phyloP scores from a whole-genome alignment of 169 alveolate species.

The Besnoitia besnoiti region DNA sequence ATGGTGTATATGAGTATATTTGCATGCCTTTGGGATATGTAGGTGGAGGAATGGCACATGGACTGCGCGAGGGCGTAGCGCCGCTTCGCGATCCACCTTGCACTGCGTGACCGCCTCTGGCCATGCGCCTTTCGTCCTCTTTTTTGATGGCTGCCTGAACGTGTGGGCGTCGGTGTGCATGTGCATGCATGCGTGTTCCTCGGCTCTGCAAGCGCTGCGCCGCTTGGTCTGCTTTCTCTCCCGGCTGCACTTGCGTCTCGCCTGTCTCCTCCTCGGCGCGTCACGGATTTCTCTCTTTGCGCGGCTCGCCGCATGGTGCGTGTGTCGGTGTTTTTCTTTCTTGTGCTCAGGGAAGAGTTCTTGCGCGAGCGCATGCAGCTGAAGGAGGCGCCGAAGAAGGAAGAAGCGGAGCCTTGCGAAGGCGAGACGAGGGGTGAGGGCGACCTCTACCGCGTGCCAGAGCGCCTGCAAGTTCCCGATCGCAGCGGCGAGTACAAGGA shows the following conservation, averaged over 20 bases:
- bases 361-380: constrained; percentile 45
- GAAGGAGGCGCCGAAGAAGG: constrained; percentile 18
- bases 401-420: background rate
- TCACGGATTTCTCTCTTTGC: too few species aligned
- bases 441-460: constrained; percentile 13
- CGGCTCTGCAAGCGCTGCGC: too few species aligned
- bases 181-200: background rate
- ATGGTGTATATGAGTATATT: background rate
- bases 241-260: too few species aligned
- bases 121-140: background rate
- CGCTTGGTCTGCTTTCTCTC: too few species aligned
- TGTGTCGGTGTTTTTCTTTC: background rate
- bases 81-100: too few species aligned
- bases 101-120: too few species aligned
- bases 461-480: constrained; percentile 46
- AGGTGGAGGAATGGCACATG: too few species aligned
- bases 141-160: too few species aligned
- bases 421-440: background rate
- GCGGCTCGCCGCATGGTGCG: background rate
- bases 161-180: background rate
- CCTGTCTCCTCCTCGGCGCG: too few species aligned
- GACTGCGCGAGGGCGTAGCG: too few species aligned
- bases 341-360: constrained; percentile 2
- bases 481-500: constrained; percentile 55
- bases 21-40: background rate